Evolutionary conservation across 345 rosid species (phyloP), one percentile per base, ranked within the genome.

Genomic region (Bruguiera gymnorhiza): DNA sequence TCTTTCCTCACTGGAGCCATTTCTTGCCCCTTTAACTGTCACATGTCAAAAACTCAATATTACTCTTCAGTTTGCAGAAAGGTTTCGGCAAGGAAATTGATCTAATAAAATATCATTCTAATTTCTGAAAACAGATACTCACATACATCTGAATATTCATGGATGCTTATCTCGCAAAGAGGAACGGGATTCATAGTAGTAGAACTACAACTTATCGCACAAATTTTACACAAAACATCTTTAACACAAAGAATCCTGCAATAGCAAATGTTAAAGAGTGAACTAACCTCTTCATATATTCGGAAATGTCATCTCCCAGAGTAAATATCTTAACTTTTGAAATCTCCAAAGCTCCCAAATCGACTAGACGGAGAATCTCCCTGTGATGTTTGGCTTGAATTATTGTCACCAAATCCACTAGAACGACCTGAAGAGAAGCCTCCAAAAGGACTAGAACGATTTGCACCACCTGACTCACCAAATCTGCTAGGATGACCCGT

Each of bases 371-470:
- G 26, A 56, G 18, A 56, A 56, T 1, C 29, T 5, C 60, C 18
- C 30, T 4, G 29, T 23, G 60, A 56, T 24, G 24, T 56, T 27
- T 56, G 60, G 60, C 60, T 56, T 21, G 60, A 56, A 27, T 27
- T 56, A 56, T 24, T 27, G 6, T 27, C 60, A 23, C 60, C 60
- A 55, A 55, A 55, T 23, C 34, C 39, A 20, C 66, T 26, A 11
- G 56, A 50, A 16, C 26, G 58, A 24, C 58, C 58, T 21, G 58
- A 54, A 21, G 16, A 3, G 24, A 23, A 59, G 21, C 46, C 51
- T 8, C 83, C 80, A 68, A 70, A 84, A 50, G 85, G 68, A 24
- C 78, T 46, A 26, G 87, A 78, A 55, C 76, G 79, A 21, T 83
- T 81, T 0, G 58, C 11, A 27, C 78, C 74, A 51, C 58, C 58